These are phyloP conservation scores for Naegleria fowleri DNA, from an alignment of 208 protist genomes.

Conservation along the genomic window DNA sequence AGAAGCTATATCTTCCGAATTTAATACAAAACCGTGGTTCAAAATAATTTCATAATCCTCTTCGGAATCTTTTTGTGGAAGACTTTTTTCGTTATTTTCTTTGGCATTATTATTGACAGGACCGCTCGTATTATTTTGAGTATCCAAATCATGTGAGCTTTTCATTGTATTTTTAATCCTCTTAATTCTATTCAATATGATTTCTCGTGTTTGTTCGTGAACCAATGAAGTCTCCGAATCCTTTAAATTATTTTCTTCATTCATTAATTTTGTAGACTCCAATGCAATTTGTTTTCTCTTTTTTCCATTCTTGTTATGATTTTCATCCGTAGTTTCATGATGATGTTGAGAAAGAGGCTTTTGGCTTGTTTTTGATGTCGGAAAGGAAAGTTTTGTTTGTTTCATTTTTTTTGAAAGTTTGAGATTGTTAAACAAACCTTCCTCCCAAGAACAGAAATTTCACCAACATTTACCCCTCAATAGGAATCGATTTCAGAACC, in stretches of 20 bases:
- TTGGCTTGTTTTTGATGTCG: no score
- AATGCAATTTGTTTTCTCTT: background rate
- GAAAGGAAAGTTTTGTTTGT: no score
- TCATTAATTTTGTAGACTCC: background rate
- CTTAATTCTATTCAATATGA: background rate
- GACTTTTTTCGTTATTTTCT: background rate
- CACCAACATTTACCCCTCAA: no score
- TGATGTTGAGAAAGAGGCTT: background rate
- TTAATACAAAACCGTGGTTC: background rate
- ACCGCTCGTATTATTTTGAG: no score
- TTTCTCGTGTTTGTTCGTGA: background rate
- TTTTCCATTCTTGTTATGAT: background rate
- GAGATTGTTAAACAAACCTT: no score
- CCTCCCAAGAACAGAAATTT: no score
- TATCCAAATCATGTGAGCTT: no score
- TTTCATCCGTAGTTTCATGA: background rate
- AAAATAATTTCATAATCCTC: background rate
- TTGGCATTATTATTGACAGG: no score
- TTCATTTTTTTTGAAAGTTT: no score
- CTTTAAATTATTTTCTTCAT: background rate
- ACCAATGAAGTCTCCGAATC: no score
- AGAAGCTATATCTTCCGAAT: background rate
- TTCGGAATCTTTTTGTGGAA: background rate
- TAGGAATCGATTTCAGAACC: no score
- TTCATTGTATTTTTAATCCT: background rate